Evolutionary conservation across 176 grass and related monocot genomes (phyloP), one percentile per base, ranked within the genome.

Genomic region (Oryza coarctata): DNA sequence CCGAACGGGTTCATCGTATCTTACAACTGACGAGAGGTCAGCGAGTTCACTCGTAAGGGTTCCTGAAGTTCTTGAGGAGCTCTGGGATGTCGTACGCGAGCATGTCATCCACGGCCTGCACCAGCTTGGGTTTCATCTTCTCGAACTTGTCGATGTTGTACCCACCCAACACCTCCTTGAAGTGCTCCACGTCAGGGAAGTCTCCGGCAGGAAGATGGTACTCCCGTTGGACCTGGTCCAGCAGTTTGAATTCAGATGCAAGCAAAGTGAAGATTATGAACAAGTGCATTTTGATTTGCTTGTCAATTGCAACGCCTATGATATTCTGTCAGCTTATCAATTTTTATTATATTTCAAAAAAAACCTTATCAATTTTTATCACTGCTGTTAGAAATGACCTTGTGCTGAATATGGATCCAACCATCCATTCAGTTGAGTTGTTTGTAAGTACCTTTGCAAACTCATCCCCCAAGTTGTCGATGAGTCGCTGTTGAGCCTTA

Each of bases 91-190:
- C 95, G 39, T 90, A 82, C 2, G 79, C 92, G 18, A 98, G 87
- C 96, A 99, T 93, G 66, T 95, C 96, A 40, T 99, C 96, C 57
- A 99, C 85, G 2, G 82, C 84, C 82, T 99, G 90, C 26, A 99
- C 82, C 93, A 95, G 88, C 84, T 99, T 99, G 3, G 96, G 93
- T 71, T 91, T 95, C 14, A 98, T 49, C 84, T 91, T 98, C 92
- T 95, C 92, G 80, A 98, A 98, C 77, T 93, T 98, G 79, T 98
- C 92, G 22, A 98, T 98, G 82, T 28, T 98, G 86, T 98, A 95
- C 9, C 85, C 85, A 25, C 80, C 77, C 68, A 98, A 45, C 32
- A 98, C 92, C 60, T 95, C 87, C 70, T 84, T 98, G 79, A 98
- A 98, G 74, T 91, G 90, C 10, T 98, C 88, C 2, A 98, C 87